phyloP scores from a whole-genome alignment of 2,329 filamentous ascomycete genomes.

The Trichoderma oligosporum region DNA sequence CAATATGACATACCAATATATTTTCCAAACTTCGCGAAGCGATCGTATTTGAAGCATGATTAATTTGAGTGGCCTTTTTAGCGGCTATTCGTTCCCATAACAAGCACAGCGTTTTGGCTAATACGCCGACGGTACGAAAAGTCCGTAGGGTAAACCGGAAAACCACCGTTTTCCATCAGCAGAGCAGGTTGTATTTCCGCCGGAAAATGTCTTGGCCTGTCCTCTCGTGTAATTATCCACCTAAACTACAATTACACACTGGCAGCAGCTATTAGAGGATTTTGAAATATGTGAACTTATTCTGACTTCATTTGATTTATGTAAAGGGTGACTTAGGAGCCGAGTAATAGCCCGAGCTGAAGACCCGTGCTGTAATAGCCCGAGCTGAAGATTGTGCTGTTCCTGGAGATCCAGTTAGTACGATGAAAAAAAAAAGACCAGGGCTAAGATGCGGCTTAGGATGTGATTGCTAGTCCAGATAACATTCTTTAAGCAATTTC shows the following conservation, averaged over 20 bases:
- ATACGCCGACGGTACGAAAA: neutral
- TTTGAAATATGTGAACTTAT: neutral
- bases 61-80: neutral
- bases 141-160: neutral
- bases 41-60: neutral
- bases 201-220: neutral
- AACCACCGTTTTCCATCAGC: slow-evolving; percentile 1
- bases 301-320: no score
- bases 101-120: neutral
- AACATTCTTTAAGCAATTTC: no score
- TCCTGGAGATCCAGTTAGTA: neutral
- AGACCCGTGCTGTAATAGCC: neutral
- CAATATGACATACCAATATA: neutral
- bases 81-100: neutral
- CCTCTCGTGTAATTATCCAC: neutral
- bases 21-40: neutral
- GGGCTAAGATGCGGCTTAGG: no score
- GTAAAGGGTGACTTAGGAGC: neutral
- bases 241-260: neutral
- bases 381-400: neutral
- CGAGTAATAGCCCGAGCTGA: slow-evolving; percentile 2
- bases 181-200: neutral
- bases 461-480: no score
- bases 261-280: neutral
- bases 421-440: neutral